Evolutionary conservation across 2,329 filamentous ascomycete genomes (phyloP).

Genomic region (Coniochaeta prunicola): DNA sequence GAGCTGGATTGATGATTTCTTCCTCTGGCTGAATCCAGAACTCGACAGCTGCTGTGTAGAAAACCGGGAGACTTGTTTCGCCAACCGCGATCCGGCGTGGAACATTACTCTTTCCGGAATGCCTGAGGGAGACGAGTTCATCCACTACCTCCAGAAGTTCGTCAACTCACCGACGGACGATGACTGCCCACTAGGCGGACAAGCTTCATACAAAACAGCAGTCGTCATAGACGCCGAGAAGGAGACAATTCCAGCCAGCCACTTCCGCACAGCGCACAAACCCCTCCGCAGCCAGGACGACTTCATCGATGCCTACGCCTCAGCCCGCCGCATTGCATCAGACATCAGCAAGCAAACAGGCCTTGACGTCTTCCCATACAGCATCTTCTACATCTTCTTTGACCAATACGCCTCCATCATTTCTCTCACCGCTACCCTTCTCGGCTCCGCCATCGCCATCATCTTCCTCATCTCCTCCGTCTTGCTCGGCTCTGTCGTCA

Average conservation of each 20-base stretch:
- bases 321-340: slow-evolving; percentile 79
- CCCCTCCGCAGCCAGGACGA: slow-evolving; percentile 82
- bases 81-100: slow-evolving; percentile 70
- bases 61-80: slow-evolving; percentile 68
- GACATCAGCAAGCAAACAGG: slow-evolving; percentile 66
- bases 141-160: slow-evolving; percentile 80
- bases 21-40: slow-evolving; percentile 90
- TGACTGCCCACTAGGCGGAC: slow-evolving; percentile 80
- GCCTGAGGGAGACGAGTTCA: slow-evolving; percentile 88
- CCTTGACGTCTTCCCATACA: slow-evolving; percentile 89
- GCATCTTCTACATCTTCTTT: slow-evolving; percentile 98
- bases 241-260: slow-evolving; percentile 67
- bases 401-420: slow-evolving; percentile 91
- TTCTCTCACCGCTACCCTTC: slow-evolving; percentile 66
- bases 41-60: slow-evolving; percentile 69
- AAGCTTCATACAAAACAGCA: slow-evolving; percentile 79
- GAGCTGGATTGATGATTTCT: slow-evolving; percentile 95
- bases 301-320: slow-evolving; percentile 85
- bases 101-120: slow-evolving; percentile 85
- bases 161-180: slow-evolving; percentile 71
- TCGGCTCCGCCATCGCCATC: slow-evolving; percentile 76
- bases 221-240: slow-evolving; percentile 67
- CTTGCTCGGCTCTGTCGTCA: slow-evolving; percentile 76
- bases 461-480: slow-evolving; percentile 75
- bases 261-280: slow-evolving; percentile 88